Percentiles rank a stretch among this genome's conserved stretches.
phyloP scores from a whole-genome alignment of 768 basidiomycete genomes.

The Pleurotus pulmonarius region DNA sequence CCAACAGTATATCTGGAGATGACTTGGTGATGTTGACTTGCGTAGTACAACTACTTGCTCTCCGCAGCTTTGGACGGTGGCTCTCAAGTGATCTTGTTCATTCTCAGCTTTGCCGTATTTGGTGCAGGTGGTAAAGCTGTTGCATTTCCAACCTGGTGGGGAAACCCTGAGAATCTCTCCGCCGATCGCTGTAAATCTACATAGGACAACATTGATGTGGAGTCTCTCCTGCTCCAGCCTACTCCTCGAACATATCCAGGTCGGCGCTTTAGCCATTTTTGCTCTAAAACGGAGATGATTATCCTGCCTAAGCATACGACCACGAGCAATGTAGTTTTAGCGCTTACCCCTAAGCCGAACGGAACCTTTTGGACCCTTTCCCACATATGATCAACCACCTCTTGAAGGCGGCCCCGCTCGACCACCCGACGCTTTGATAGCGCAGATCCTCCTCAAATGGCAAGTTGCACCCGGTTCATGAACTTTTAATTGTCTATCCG shows the following conservation, averaged over 20 bases:
- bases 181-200: slow-evolving; percentile 29
- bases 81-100: slow-evolving; percentile 45
- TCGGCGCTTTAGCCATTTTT: not conserved
- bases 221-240: not conserved
- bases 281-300: too few relatives aligned
- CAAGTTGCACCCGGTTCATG: too few relatives aligned
- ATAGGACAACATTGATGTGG: not conserved
- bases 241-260: not conserved
- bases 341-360: too few relatives aligned
- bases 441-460: too few relatives aligned
- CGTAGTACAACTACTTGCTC: slow-evolving; percentile 36
- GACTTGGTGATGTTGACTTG: too few relatives aligned
- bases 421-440: too few relatives aligned
- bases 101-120: slow-evolving; percentile 33
- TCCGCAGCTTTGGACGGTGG: slow-evolving; percentile 50
- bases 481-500: too few relatives aligned
- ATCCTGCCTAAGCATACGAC: too few relatives aligned
- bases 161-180: slow-evolving; percentile 32
- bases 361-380: too few relatives aligned
- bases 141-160: slow-evolving; percentile 46
- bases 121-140: slow-evolving; percentile 39
- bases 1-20: not conserved
- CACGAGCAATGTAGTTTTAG: too few relatives aligned
- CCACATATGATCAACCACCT: too few relatives aligned
- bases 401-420: too few relatives aligned